Conservation (phyloP, 1,139 yeast species). For the Blastobotrys illinoisensis region DNA sequence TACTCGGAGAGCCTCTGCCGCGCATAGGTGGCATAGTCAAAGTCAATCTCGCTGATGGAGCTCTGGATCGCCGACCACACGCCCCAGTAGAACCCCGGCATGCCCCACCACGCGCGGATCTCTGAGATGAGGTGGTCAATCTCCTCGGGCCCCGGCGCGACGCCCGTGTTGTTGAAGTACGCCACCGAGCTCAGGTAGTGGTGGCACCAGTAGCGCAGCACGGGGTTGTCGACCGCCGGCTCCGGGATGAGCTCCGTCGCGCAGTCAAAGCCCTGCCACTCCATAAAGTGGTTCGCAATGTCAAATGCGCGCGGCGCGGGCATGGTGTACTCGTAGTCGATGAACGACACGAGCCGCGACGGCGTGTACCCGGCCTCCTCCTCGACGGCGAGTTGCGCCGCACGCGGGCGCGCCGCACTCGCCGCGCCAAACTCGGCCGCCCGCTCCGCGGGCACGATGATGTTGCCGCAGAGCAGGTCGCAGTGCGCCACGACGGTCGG, state of each 20-base stretch:
- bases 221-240: slow-evolving; percentile 42
- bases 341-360: slow-evolving; percentile 45
- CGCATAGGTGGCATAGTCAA: slow-evolving; percentile 62
- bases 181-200: slow-evolving; percentile 30
- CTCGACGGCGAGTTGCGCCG: background rate
- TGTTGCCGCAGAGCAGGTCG: slow-evolving; percentile 67
- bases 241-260: slow-evolving; percentile 54
- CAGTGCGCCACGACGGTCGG: slow-evolving; percentile 57
- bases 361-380: slow-evolving; percentile 35
- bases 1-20: slow-evolving; percentile 59
- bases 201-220: slow-evolving; percentile 46
- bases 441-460: slow-evolving; percentile 46
- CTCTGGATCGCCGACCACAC: slow-evolving; percentile 79
- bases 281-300: slow-evolving; percentile 79
- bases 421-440: background rate
- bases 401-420: background rate
- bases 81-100: slow-evolving; percentile 86
- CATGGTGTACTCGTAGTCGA: slow-evolving; percentile 76
- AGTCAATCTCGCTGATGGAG: slow-evolving; percentile 64
- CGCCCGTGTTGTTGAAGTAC: slow-evolving; percentile 10
- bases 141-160: slow-evolving; percentile 18
- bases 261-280: slow-evolving; percentile 84
- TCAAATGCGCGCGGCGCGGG: slow-evolving; percentile 81
- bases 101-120: slow-evolving; percentile 58
- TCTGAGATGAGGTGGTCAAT: slow-evolving; percentile 47